Base-by-base conservation (phyloP, 73 alveolate species). In the Paramecium sonneborni region DNA sequence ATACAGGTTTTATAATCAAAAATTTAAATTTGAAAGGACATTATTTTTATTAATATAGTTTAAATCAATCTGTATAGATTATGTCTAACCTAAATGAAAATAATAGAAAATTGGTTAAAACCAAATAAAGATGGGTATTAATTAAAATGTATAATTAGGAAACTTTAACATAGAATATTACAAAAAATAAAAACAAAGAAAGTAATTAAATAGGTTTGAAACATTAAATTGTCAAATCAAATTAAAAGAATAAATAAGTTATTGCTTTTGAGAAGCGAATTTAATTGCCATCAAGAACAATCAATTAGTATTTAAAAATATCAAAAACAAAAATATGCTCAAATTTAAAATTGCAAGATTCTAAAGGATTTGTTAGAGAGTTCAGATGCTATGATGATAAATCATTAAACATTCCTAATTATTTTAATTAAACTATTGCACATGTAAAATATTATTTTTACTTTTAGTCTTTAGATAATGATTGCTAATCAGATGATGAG, bases 41-140 rank as follows among this genome's bases (percentile, higher is more conserved):
- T 32, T 30, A 30, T 62, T 30, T 26, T 62, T n/a, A n/a, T n/a
- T n/a, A n/a, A n/a, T n/a, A n/a, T n/a, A 28, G 32, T 34, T 72
- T 35, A 72, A 34, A 35, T 20, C 44, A 72, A 37, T 72, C 18
- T 15, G 30, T 30, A 18, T 18, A 20, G 18, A 32, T 28, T 15
- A 72, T 72, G 86, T 72, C 86, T 35, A 62, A 62, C 39, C 7
- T 62, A 62, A 11, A 62, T 26, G 84, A 30, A 3, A 62, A 26
- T 30, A 62, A 62, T 62, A 62, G 48, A 62, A 62, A 62, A 62
- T 62, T 26, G 37, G 6, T 21, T 72, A 72, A 37, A 28, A 28
- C 86, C 5, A 72, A 72, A 34, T 34, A 72, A 72, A 72, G 86
- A 72, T 72, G 86, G 86, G 86, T 72, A 72, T 5, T 12, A 35